Percentiles rank a stretch among this genome's conserved stretches.
Evolutionary conservation across 164 flowering plant genomes (phyloP).

Genomic region (Nymphaea colorata): DNA sequence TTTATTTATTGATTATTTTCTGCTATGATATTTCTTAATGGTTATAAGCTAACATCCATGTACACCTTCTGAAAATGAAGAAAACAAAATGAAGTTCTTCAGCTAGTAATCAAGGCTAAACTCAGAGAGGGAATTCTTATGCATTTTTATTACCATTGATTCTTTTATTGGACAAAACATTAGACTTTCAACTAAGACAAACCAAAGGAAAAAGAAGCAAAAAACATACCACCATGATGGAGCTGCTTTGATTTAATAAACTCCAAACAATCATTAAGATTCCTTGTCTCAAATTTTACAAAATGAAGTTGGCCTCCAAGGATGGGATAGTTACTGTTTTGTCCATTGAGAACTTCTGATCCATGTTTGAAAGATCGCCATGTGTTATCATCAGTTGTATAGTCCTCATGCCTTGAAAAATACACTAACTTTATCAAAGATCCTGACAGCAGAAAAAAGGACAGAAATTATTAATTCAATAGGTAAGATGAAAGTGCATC

Average conservation of each 20-base stretch:
- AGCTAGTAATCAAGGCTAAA: too few species aligned
- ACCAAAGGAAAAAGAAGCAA: too few species aligned
- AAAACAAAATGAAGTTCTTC: too few species aligned
- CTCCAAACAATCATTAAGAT: constrained; percentile 83
- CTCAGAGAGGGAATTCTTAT: too few species aligned
- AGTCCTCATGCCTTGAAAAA: constrained; percentile 88
- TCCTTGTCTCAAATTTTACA: constrained; percentile 94
- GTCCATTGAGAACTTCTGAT: constrained; percentile 60
- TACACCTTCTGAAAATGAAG: too few species aligned
- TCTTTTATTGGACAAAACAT: too few species aligned
- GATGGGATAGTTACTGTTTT: constrained; percentile 72
- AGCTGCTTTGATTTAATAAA: constrained; percentile 90
- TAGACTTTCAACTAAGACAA: too few species aligned
- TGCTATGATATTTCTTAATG: too few species aligned
- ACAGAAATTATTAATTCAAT: background rate
- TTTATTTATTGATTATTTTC: too few species aligned
- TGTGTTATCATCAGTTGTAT: constrained; percentile 44
- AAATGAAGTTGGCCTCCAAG: constrained; percentile 98
- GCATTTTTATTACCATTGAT: too few species aligned
- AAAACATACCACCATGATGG: constrained; percentile 57
- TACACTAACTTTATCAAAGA: constrained; percentile 91
- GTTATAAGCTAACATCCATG: too few species aligned
- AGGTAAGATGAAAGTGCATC: too few species aligned
- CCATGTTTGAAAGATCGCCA: constrained; percentile 50
- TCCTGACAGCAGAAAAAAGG: constrained; percentile 27